Conservation (phyloP, 2,329 filamentous ascomycete species). For the Canariomyces notabilis region DNA sequence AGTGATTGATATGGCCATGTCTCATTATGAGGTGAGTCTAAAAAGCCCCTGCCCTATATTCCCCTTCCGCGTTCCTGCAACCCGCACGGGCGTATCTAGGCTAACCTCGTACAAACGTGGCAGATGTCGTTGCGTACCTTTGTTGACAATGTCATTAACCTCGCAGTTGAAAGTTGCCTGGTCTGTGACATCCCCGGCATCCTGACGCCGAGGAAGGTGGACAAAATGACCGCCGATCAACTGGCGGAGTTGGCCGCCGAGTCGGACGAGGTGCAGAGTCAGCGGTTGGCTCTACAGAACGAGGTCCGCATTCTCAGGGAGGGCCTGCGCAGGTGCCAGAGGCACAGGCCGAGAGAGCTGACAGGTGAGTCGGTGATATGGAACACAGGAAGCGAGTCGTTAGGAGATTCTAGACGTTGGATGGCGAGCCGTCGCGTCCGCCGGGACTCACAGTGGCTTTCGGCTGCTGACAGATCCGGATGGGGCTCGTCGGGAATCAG, state of each 20-base stretch:
- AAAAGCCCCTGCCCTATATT: no score
- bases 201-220: constrained; percentile 35
- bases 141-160: constrained; percentile 43
- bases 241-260: constrained; percentile 31
- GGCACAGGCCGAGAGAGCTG: constrained; percentile 10
- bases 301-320: constrained; percentile 19
- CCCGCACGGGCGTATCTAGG: no score
- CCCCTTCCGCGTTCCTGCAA: no score
- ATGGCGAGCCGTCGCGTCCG: neutral
- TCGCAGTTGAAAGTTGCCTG: constrained; percentile 46
- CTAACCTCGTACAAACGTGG: neutral
- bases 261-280: constrained; percentile 23
- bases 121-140: constrained; percentile 41
- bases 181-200: constrained; percentile 37
- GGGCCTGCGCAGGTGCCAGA: constrained; percentile 20
- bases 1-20: constrained; percentile 33
- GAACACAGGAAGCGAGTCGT: neutral
- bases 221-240: constrained; percentile 30
- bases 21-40: constrained; percentile 10
- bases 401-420: neutral
- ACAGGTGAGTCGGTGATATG: neutral
- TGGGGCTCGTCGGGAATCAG: neutral
- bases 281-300: constrained; percentile 13
- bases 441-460: neutral
- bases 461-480: constrained; percentile 1